Base-by-base conservation (phyloP, 192 early-diverging fungal genomes). In the Linnemannia elongata region DNA sequence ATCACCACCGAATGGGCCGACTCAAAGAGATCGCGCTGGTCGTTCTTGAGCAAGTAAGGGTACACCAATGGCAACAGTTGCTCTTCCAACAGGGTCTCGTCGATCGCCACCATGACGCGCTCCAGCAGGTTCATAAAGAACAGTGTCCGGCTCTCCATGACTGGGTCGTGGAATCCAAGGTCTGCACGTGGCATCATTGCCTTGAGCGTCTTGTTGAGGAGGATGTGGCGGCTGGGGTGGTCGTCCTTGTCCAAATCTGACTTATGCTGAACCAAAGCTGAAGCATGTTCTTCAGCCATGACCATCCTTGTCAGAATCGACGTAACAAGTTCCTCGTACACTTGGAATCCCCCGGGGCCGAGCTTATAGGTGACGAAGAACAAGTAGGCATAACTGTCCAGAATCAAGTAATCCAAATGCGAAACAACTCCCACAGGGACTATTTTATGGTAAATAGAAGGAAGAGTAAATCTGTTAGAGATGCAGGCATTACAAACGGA, bases 101-200 rank as follows among this genome's bases (percentile, higher is more conserved):
- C 89, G 17, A 93, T 69, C 6, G 74, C 63, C 7, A 76, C 45
- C 77, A 92, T 88, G 18, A 92, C 66, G 68, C 90, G 89, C 72
- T 93, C 92, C 75, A 88, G 69, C 15, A 93, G 60, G 75, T 92
- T 83, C 66, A 90, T 80, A 79, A 84, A 91, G 78, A 89, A 93
- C 36, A 89, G 63, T 4, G 90, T 57, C 36, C 90, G 78, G 45
- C 79, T 87, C 79, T 88, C 83, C 68, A 89, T 69, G 2, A 80
- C 78, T 3, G 87, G 77, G 36, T 83, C 78, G 39, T 79, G 36
- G 66, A 72, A 77, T 69, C 78, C 82, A 44, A 82, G 74, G 33
- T 82, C 81, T 18, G 80, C 71, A 18, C 52, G 63, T 24, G 80
- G 86, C 72, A 72, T 86, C 84, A 86, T 86, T 8, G 38, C 38